Base-by-base conservation (phyloP, 352 stramenopile species). In the Globisporangium heterothallicum region DNA sequence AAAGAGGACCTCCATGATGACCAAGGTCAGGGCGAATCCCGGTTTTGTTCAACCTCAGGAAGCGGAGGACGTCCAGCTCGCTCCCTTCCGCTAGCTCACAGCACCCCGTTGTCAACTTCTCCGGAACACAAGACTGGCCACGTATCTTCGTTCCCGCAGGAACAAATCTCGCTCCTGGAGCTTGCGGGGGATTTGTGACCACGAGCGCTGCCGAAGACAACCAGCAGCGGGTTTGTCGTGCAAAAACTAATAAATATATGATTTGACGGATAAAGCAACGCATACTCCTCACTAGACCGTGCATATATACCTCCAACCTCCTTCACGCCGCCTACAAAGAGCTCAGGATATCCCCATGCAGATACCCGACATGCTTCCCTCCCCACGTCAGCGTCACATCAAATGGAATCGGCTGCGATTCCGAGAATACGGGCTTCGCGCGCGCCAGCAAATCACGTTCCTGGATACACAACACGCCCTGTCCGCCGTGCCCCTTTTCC, bases 231-330 rank as follows among this genome's bases (percentile, higher is more conserved):
- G 8, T 44, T 6, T 46, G 18, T 13, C 21, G 25, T 13, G 9
- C 22, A 30, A 45, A 56, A 50, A 48, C 38, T 46, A 32, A 56
- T 26, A 56, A 56, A 56, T 56, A 41, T 46, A 29, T 21, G 25
- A 36, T 27, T 14, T 38, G 36, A 56, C 14, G 16, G 45, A 32
- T n/a, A 35, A 6, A 32, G 24, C 35, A 25, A 46, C 50, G 52
- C 26, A 58, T 25, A 51, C 45, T 22, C 22, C 21, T 27, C 32
- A 34, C 50, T 74, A 79, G 56, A 76, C 67, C 66, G 42, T 79
- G 70, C 21, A 79, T 51, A 56, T 76, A 79, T 2, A n/a, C n/a
- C n/a, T n/a, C 68, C 70, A 51, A 86, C 75, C 42, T 88, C 74
- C 43, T 82, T 88, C 46, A 73, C 75, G 44, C 73, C 73, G n/a